phyloP scores from a whole-genome alignment of 148 eudicot species.

The Polygonum aviculare region DNA sequence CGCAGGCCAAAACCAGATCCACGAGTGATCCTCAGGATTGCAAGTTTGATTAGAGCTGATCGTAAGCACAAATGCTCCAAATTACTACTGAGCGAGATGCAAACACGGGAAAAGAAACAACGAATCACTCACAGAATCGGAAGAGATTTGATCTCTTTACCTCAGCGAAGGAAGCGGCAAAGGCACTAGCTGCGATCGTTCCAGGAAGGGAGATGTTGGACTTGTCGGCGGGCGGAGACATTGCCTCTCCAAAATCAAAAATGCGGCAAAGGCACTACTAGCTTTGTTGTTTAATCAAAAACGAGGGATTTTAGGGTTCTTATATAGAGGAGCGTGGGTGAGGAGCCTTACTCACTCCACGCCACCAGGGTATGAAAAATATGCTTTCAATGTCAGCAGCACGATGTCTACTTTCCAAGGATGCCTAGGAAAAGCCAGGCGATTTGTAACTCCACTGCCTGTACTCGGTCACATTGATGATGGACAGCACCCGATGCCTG shows the following conservation, averaged over 20 bases:
- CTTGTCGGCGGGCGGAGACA: slow-evolving; percentile 29
- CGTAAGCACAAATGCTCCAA: background rate
- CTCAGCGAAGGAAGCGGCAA: slow-evolving; percentile 95
- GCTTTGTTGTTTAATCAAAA: too few species aligned
- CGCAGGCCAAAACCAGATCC: background rate
- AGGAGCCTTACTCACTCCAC: too few species aligned
- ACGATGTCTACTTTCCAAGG: too few species aligned
- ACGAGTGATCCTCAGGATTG: background rate
- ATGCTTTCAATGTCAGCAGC: too few species aligned
- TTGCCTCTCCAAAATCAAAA: background rate
- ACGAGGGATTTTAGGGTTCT: too few species aligned
- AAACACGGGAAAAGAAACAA: background rate
- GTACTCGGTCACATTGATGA: too few species aligned
- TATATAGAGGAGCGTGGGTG: too few species aligned
- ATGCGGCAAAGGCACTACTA: too few species aligned
- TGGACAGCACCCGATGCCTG: too few species aligned
- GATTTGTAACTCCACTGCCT: too few species aligned
- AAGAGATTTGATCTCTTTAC: slow-evolving; percentile 20
- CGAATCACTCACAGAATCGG: background rate
- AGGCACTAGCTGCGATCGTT: slow-evolving; percentile 70
- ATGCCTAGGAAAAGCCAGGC: too few species aligned
- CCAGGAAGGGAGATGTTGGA: slow-evolving; percentile 62
- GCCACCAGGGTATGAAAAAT: too few species aligned
- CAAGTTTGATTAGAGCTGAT: background rate
- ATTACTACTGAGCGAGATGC: background rate